Evolutionary conservation across 2,329 filamentous ascomycete species (phyloP), one percentile per base, ranked within the genome.

Genomic region (Pseudocercospora cruenta): DNA sequence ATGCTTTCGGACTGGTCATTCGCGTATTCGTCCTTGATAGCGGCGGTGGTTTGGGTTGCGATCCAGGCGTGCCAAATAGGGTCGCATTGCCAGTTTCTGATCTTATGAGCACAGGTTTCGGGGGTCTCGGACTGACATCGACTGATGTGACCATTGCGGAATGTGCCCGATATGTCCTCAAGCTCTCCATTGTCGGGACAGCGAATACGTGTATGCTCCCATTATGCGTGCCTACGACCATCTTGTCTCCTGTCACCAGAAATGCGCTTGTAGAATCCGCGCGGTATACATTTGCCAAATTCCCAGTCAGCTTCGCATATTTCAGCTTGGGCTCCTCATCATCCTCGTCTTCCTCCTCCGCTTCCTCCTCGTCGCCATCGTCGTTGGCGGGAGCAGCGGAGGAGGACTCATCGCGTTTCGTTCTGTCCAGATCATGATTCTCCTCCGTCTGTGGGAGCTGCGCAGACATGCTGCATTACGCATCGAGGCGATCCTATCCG

Each of bases 201-300:
- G 92, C 90, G 55, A 97, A 82, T 68, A 97, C 90, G 82, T 99
- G 91, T 74, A 98, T 94, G 75, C 95, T 97, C 74, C 95, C 95
- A 81, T 96, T 97, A 79, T 99, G 94, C 33, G 95, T 97, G 71
- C 94, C 95, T 72, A 96, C 84, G 69, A 97, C 92, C 94, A 98
- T 96, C 83, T 98, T 98, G 83, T 99, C 94, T 60, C 94, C 94
- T 47, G 91, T 91, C 58, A 96, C 92, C 58, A 96, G 82, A 77
- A 97, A 97, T 8, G 92, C 84, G 79, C 94, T 97, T 26, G 94
- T 97, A 72, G 93, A 92, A 85, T 99, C 95, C 72, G 93, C 94
- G 65, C 93, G 90, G 81, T 99, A 99, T 36, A 97, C 87, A 51
- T 90, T 83, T 26, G 86, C 88, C 67, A 99, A 82, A 74, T 90